A percentile compares a stretch with the other conserved stretches of the same genome.
Evolutionary conservation across 805 yeast species (phyloP).

Genomic region (Candida endomychidarum): DNA sequence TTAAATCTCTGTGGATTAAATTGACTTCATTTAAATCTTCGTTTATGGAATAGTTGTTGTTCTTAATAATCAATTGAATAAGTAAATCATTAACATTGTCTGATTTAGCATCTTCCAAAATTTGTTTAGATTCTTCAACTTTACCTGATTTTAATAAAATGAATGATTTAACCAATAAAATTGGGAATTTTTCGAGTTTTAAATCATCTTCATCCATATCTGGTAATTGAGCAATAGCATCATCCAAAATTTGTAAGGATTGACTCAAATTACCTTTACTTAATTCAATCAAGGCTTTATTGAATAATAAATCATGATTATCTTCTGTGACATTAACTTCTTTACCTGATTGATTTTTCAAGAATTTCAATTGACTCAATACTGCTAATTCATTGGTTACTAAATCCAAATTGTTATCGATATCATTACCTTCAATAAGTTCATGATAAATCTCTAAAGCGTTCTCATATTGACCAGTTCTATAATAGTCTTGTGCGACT

Average conservation of each 20-base stretch:
- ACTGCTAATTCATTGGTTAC: slow-evolving; percentile 67
- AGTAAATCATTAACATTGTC: slow-evolving; percentile 35
- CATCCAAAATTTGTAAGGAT: slow-evolving; percentile 45
- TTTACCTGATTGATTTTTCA: slow-evolving; percentile 4
- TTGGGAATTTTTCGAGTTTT: slow-evolving; percentile 63
- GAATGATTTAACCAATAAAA: slow-evolving; percentile 58
- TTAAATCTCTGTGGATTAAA: slow-evolving; percentile 33
- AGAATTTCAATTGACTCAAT: slow-evolving; percentile 46
- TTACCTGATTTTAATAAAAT: slow-evolving; percentile 42
- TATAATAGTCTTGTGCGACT: slow-evolving; percentile 55
- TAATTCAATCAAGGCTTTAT: slow-evolving; percentile 53
- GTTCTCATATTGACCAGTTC: slow-evolving; percentile 40
- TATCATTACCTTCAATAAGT: slow-evolving; percentile 29
- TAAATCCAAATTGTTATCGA: slow-evolving; percentile 51
- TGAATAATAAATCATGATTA: slow-evolving; percentile 58
- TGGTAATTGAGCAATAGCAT: slow-evolving; percentile 46
- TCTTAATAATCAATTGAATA: slow-evolving; percentile 42
- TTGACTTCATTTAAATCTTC: slow-evolving; percentile 22
- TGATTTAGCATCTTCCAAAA: slow-evolving; percentile 30
- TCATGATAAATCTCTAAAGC: slow-evolving; percentile 49
- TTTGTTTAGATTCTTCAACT: slow-evolving; percentile 28
- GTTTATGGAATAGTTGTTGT: slow-evolving; percentile 40
- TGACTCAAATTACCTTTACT: slow-evolving; percentile 36
- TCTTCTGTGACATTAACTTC: slow-evolving; percentile 3
- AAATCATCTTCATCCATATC: slow-evolving; percentile 42